Conservation (phyloP, 371 early-diverging fungal genomes). For the Batkoa obscura region DNA sequence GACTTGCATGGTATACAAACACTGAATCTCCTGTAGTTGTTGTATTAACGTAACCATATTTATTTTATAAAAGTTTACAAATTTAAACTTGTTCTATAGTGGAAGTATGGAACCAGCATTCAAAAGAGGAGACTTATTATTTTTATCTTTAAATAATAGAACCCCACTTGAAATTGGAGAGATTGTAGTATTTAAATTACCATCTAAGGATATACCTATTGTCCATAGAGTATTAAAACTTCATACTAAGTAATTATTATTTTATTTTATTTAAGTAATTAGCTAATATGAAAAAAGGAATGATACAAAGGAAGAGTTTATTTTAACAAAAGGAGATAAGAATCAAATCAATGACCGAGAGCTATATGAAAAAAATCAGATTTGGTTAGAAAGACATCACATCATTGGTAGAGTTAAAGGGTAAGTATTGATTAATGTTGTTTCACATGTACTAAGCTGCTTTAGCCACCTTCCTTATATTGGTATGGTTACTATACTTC, state of each 20-base stretch:
- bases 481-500: constrained; percentile 90
- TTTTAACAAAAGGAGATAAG: constrained; percentile 98
- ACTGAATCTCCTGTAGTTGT: constrained; percentile 97
- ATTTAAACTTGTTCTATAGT: constrained; percentile 21
- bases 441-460: background rate
- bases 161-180: constrained; percentile 72
- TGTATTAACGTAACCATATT: constrained; percentile 50
- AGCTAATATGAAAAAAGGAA: constrained; percentile 17
- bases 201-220: constrained; percentile 87
- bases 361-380: constrained; percentile 71
- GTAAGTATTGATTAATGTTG: constrained; percentile 14
- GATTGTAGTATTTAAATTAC: constrained; percentile 90
- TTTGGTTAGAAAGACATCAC: constrained; percentile 76
- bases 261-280: background rate
- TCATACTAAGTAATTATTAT: constrained; percentile 42
- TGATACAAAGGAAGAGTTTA: constrained; percentile 42
- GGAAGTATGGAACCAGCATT: constrained; percentile 99
- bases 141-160: constrained; percentile 47
- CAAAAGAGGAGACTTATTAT: constrained; percentile 91
- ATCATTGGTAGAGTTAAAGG: constrained; percentile 80
- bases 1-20: constrained; percentile 61
- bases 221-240: constrained; percentile 92
- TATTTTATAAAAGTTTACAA: background rate
- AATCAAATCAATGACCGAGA: constrained; percentile 88
- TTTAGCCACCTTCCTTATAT: constrained; percentile 70